Evolutionary conservation across 495 filamentous ascomycete genomes (phyloP), one percentile per base, ranked within the genome.

Genomic region (Tuber magnatum): DNA sequence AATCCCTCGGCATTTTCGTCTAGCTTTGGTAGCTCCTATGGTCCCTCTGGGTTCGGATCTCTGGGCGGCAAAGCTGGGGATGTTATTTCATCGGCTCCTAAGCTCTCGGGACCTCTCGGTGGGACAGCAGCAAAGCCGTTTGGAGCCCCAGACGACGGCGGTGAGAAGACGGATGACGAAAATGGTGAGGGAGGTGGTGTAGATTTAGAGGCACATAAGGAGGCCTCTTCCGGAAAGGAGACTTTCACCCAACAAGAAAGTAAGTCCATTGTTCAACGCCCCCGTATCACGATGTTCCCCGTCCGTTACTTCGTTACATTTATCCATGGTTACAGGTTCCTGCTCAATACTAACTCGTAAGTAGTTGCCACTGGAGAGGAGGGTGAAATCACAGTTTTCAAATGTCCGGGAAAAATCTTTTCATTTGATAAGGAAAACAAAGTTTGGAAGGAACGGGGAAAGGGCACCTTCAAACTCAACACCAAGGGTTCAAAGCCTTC

Each of bases 371-470:
- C 91, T 35, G 91, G 91, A 61, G 91, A 93, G 79, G 91, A 82
- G 71, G 77, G 80, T 75, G 81, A 82, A 72, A 75, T 48, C 38
- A 82, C 81, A 10, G 82, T 86, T 24, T 92, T 91, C 83, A 83
- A 85, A 16, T 88, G 84, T 82, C 89, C 89, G 69, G 90, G 88
- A 9, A 92, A 92, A 82, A 84, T 92, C 18, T 93, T 88, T 83
- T 83, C 86, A 69, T 92, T 90, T 80, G 84, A 86, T n/a, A 78
- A 75, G n/a, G 80, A 77, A 44, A 83, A 86, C 69, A 88, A 87
- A 72, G 85, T 87, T 68, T 93, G 91, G 91, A 90, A 90, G 77
- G 91, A 93, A 82, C 88, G 91, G 42, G 91, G 91, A 20, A 83
- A 87, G 16, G 91, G 91, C 28, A 86, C 85, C 39, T 87, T 93